These are phyloP conservation scores for Tolypocladium cylindrosporum DNA, from an alignment of 2,329 filamentous ascomycete genomes.

Conservation along the genomic window DNA sequence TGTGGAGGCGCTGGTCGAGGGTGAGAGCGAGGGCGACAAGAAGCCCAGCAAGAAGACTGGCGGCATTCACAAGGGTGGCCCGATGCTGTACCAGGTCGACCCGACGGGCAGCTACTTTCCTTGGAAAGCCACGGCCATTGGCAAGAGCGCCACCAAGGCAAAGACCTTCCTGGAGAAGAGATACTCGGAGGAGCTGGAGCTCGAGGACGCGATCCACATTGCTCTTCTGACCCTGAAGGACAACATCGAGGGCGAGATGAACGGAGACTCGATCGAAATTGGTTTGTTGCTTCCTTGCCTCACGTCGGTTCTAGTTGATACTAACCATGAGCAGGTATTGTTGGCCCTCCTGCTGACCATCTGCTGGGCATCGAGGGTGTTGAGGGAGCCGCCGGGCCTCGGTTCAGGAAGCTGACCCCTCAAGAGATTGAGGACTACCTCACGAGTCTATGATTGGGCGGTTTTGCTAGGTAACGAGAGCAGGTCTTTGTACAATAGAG, in stretches of 20 bases:
- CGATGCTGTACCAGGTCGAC: conserved; percentile 97
- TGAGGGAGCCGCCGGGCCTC: conserved; percentile 71
- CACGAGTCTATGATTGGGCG: conserved; percentile 72
- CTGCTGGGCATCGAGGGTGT: conserved; percentile 86
- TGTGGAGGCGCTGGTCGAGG: conserved; percentile 42
- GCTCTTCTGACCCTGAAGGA: conserved; percentile 95
- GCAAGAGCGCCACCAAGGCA: conserved; percentile 94
- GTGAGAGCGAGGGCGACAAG: conserved; percentile 60
- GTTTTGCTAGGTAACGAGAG: conserved; percentile 11
- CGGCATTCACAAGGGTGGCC: conserved; percentile 88
- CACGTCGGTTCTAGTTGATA: neutral
- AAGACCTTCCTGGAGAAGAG: conserved; percentile 99
- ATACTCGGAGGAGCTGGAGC: conserved; percentile 92
- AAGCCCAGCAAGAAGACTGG: conserved; percentile 79
- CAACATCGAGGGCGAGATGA: conserved; percentile 99
- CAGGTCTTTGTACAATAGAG: conserved; percentile 36
- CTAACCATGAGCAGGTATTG: conserved; percentile 57
- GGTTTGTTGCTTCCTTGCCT: conserved; percentile 41
- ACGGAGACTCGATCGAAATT: conserved; percentile 96
- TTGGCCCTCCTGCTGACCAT: conserved; percentile 88
- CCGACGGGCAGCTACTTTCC: conserved; percentile 98
- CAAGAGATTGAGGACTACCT: conserved; percentile 99
- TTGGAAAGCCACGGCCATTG: conserved; percentile 98
- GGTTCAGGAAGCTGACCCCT: conserved; percentile 89
- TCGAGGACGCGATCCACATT: conserved; percentile 98